Conservation (phyloP, 345 rosid species). For the Trapa incisa region DNA sequence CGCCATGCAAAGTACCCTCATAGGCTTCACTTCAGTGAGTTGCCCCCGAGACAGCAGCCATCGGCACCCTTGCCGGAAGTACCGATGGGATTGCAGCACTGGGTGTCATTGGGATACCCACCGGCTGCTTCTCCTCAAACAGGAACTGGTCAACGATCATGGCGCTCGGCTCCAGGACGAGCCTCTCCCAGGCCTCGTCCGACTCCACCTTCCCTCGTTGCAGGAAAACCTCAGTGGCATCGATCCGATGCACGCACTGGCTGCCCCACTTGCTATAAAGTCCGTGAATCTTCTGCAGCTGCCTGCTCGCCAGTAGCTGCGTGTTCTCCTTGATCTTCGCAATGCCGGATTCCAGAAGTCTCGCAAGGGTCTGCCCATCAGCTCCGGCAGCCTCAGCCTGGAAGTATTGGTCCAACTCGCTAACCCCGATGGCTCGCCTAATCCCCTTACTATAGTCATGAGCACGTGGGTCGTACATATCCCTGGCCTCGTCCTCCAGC, state of each 20-base stretch:
- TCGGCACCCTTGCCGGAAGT: constrained; percentile 6
- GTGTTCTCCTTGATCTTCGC: constrained; percentile 51
- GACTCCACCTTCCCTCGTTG: constrained; percentile 37
- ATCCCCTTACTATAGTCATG: constrained; percentile 46
- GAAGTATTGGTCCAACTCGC: constrained; percentile 57
- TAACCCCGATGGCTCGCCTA: constrained; percentile 66
- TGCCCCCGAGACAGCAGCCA: constrained; percentile 43
- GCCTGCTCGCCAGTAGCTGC: constrained; percentile 38
- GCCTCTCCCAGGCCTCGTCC: constrained; percentile 52
- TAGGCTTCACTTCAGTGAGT: constrained; percentile 7
- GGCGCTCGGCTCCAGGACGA: constrained; percentile 45
- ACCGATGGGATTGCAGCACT: constrained; percentile 1
- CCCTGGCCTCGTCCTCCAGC: constrained; percentile 49
- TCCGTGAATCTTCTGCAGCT: constrained; percentile 43
- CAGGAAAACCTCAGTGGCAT: constrained; percentile 62
- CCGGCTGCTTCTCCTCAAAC: constrained; percentile 18
- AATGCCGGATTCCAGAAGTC: constrained; percentile 36
- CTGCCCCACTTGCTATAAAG: constrained; percentile 40
- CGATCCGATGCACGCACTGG: constrained; percentile 60
- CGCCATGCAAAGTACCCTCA: neutral
- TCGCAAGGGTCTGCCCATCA: constrained; percentile 16
- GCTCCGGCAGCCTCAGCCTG: constrained; percentile 17
- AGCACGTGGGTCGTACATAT: constrained; percentile 33
- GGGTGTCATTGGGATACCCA: constrained; percentile 21
- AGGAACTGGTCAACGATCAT: constrained; percentile 41